Evolutionary conservation across 345 rosid genomes (phyloP).

Genomic region (Eucalyptus pauciflora): DNA sequence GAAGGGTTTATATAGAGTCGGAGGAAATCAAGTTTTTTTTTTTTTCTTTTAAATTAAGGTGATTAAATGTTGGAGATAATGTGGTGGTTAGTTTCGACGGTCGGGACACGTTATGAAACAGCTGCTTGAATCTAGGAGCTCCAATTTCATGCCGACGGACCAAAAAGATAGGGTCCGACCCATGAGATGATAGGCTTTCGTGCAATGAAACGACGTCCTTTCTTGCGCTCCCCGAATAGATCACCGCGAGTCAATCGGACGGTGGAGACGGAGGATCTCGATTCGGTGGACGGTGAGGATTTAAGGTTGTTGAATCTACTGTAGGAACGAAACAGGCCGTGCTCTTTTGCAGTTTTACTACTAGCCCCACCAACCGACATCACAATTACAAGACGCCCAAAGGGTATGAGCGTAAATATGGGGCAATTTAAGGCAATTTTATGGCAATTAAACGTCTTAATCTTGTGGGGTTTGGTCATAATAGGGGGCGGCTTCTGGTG

Average conservation of each 20-base stretch:
- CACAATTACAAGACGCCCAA: no score
- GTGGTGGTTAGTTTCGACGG: not conserved
- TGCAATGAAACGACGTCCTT: not conserved
- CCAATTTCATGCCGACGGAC: not conserved
- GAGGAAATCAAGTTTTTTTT: not conserved
- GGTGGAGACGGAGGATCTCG: not conserved
- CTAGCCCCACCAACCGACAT: no score
- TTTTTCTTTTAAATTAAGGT: not conserved
- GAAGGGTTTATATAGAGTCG: not conserved
- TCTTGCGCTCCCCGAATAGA: not conserved
- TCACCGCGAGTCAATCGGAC: not conserved
- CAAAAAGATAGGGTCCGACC: not conserved
- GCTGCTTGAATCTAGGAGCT: not conserved
- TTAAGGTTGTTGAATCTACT: no score
- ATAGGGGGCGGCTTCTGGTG: no score
- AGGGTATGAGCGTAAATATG: no score
- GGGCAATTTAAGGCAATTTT: no score
- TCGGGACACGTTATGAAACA: not conserved
- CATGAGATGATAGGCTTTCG: not conserved
- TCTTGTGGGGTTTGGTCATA: no score
- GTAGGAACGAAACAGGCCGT: accelerated
- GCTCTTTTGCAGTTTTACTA: no score
- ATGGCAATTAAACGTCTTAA: no score
- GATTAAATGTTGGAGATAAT: not conserved
- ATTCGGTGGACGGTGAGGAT: not conserved